A percentile compares a stretch with the other conserved stretches of the same genome.
These are phyloP conservation scores for Lodderomyces margitis DNA, from an alignment of 1,139 yeast genomes.

Conservation along the genomic window DNA sequence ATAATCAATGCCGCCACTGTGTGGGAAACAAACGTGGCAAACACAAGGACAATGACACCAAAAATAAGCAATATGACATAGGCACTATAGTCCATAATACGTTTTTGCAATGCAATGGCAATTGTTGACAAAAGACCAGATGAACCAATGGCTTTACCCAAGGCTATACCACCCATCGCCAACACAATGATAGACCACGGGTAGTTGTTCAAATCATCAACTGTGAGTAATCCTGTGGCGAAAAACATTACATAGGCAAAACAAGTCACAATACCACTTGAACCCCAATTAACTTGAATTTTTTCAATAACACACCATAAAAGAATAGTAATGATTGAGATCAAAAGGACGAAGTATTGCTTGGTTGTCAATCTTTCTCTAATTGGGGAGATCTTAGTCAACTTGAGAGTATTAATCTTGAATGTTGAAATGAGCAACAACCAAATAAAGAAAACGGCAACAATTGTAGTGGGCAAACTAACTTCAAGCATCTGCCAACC, in stretches of 20 bases:
- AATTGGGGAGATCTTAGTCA: slow-evolving; percentile 59
- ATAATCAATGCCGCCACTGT: slow-evolving; percentile 94
- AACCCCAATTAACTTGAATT: slow-evolving; percentile 72
- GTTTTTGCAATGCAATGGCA: slow-evolving; percentile 63
- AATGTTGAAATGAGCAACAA: slow-evolving; percentile 64
- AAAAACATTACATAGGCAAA: slow-evolving; percentile 82
- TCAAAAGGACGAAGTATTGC: slow-evolving; percentile 67
- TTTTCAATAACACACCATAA: slow-evolving; percentile 81
- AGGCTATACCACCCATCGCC: slow-evolving; percentile 95
- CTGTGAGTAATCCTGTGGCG: slow-evolving; percentile 79
- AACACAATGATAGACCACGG: slow-evolving; percentile 91
- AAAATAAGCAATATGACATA: slow-evolving; percentile 72
- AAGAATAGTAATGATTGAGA: slow-evolving; percentile 68
- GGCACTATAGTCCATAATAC: slow-evolving; percentile 59
- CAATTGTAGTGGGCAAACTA: slow-evolving; percentile 71
- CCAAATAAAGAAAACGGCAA: slow-evolving; percentile 70
- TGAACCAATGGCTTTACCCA: slow-evolving; percentile 88
- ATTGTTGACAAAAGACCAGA: slow-evolving; percentile 81
- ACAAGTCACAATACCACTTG: slow-evolving; percentile 84
- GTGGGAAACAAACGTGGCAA: slow-evolving; percentile 93
- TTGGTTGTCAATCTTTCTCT: slow-evolving; percentile 68
- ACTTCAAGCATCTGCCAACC: slow-evolving; percentile 95
- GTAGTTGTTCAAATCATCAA: slow-evolving; percentile 88
- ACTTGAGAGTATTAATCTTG: slow-evolving; percentile 49
- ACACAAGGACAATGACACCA: slow-evolving; percentile 72